Conservation (phyloP, 768 basidiomycete genomes). For the Trametes elegans region DNA sequence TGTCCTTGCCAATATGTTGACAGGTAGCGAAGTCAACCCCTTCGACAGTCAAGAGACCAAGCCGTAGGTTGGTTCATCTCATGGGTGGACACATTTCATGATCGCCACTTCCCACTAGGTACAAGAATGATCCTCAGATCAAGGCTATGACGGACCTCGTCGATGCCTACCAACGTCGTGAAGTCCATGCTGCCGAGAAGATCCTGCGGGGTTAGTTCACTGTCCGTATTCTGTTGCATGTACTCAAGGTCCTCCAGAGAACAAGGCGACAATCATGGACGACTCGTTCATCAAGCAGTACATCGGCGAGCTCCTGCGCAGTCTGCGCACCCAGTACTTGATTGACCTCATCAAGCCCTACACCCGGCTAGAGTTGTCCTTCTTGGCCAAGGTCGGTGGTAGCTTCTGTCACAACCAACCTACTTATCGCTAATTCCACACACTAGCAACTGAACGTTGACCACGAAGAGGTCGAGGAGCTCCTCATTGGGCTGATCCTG, state of each 20-base stretch:
- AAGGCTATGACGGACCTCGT: conserved; percentile 98
- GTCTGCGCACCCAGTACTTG: conserved; percentile 92
- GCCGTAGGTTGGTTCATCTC: conserved; percentile 57
- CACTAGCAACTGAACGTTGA: conserved; percentile 98
- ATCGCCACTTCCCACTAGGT: conserved; percentile 53
- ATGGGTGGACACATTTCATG: too few relatives aligned
- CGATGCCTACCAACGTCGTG: conserved; percentile 92
- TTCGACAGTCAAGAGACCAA: conserved; percentile 99
- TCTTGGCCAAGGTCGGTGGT: conserved; percentile 77
- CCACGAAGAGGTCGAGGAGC: conserved; percentile 86
- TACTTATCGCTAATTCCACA: neutral
- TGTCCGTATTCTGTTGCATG: neutral
- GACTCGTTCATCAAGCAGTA: conserved; percentile 93
- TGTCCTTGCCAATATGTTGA: conserved; percentile 96
- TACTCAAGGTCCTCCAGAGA: conserved; percentile 51
- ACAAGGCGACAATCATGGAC: conserved; percentile 93
- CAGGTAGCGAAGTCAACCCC: conserved; percentile 97
- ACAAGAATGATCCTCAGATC: conserved; percentile 95
- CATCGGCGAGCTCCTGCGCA: conserved; percentile 93
- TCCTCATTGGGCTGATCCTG: conserved; percentile 89
- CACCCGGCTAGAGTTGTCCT: conserved; percentile 87
- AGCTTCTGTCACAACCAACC: neutral
- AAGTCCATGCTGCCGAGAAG: conserved; percentile 97
- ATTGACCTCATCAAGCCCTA: conserved; percentile 99
- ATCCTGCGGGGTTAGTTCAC: conserved; percentile 72